Base-by-base conservation (phyloP, 192 early-diverging fungal species). In the Phycomyces blakesleeanus region DNA sequence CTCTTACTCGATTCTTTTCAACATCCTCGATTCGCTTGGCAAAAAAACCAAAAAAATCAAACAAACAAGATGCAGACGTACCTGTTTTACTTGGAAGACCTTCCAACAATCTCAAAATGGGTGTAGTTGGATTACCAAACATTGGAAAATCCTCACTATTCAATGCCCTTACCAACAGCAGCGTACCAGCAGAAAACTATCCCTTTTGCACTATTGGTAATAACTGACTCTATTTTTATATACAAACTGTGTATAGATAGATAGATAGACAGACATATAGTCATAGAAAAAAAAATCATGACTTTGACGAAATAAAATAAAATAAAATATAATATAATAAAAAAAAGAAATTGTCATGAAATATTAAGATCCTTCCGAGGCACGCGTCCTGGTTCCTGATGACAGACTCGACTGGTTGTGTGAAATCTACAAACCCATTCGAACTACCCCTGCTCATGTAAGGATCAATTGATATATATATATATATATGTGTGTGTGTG, bases 101-200 rank as follows among this genome's bases (percentile, higher is more conserved):
- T 9, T 84, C 86, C 55, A 91, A 91, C 73, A 89, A 91, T 67
- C 73, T 91, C 20, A 87, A 87, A 74, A 83, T 83, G 41, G 86
- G 88, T 57, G 85, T 92, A 41, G 87, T 93, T 26, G 91, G 91
- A 40, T 74, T 93, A 41, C 91, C 91, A 51, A 93, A 93, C 66
- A 85, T 93, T 66, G 91, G 91, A 55, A 83, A 83, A 69, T 82
- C 79, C n/a, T 76, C 76, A 0, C 72, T 85, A 26, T 81, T 86
- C 65, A 77, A 85, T 67, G 79, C 73, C 18, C 29, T 88, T 38
- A 80, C 78, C 12, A 77, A 82, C 57, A 75, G 69, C 27, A 66
- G 65, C 20, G 74, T 80, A 5, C 69, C 74, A 20, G 78, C 87
- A 21, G 90, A 89, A 57, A 93, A 93, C 68, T 93, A 88, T 67